A percentile compares a stretch with the other conserved stretches of the same genome.
Conservation (phyloP, 208 protist genomes). For the Acanthamoeba triangularis region DNA sequence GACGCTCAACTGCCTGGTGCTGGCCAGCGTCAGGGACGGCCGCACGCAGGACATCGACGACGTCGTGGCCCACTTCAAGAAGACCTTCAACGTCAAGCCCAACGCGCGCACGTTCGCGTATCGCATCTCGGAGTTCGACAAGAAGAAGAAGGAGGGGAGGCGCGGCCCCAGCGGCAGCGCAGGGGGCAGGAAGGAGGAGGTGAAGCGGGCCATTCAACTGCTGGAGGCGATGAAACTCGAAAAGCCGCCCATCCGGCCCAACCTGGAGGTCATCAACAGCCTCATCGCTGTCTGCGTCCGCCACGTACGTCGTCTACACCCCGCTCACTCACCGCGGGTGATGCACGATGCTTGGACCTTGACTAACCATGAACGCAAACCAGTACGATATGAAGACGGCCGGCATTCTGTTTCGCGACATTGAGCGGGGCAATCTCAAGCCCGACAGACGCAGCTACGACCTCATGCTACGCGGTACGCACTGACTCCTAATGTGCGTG, state of each 20-base stretch:
- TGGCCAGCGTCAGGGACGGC: neutral
- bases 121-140: constrained; percentile 30
- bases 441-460: constrained; percentile 4
- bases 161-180: neutral
- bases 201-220: constrained; percentile 36
- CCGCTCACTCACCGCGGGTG: no score
- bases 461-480: constrained; percentile 36
- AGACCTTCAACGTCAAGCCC: neutral
- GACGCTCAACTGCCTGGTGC: constrained; percentile 40
- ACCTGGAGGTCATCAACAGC: constrained; percentile 37
- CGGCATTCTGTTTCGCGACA: neutral
- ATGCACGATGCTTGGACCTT: neutral
- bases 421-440: neutral
- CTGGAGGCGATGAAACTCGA: constrained; percentile 57
- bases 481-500: no score
- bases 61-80: neutral
- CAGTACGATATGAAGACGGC: constrained; percentile 46
- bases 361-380: neutral
- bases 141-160: neutral
- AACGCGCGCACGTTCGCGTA: constrained; percentile 35
- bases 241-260: constrained; percentile 9
- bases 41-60: neutral
- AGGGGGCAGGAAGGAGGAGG: neutral
- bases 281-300: constrained; percentile 57
- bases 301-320: neutral